Base-by-base conservation (phyloP, 192 early-diverging fungal genomes). In the Entomortierella parvispora region DNA sequence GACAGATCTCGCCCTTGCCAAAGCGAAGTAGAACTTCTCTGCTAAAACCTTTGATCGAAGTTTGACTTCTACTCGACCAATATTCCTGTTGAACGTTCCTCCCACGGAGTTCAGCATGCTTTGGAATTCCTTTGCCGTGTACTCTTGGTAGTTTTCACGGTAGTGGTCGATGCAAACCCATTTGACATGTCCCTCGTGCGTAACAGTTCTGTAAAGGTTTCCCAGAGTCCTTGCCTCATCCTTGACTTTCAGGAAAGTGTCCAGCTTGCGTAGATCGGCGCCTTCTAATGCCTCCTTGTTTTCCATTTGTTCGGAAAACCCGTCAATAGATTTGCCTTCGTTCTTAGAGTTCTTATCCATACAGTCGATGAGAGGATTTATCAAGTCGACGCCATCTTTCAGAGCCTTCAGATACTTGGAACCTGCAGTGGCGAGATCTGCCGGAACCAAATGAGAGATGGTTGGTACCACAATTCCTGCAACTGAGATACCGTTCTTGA, bases 81-180 rank as follows among this genome's bases (percentile, higher is more conserved):
- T 15, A 22, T 18, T 67, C 14, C 48, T 12, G 7, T 28, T 8
- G 31, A 67, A 67, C 45, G 54, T 46, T 0, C 65, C 65, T 57
- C 44, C 54, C 0, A 57, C 53, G 0, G 65, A 32, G 49, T 67
- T 54, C 31, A 67, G 22, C 32, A 37, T 11, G 1, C 54, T 29
- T 43, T 32, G 53, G n/a, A 67, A 67, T 0, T 31, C 65, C 11
- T 48, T 47, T 52, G 53, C 65, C 2, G 43, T 2, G 23, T 2
- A 57, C 45, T 56, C 54, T 49, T 49, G 54, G 12, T 68, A 59
- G 28, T 58, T 59, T 32, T 59, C 28, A 9, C 66, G 56, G 49
- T 51, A 68, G 34, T 68, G 66, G 47, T 68, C 55, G 12, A 58
- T 26, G 46, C 66, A 68, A 5, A 68, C 66, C 66, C 66, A 68